Evolutionary conservation across 306 rosid species (phyloP), one percentile per base, ranked within the genome.

Genomic region (Casuarina glauca): DNA sequence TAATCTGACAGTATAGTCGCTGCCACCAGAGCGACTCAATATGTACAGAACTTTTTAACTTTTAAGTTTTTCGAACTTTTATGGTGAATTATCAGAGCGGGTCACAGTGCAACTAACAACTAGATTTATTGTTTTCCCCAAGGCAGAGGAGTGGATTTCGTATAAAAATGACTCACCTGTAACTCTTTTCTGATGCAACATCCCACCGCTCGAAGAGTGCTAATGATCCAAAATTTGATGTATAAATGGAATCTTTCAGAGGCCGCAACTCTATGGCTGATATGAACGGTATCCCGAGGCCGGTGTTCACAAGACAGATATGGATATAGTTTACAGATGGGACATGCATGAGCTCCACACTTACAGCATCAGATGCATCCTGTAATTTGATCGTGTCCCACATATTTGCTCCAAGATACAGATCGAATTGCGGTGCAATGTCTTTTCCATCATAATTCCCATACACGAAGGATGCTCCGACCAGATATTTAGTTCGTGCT

Each of bases 191-290:
- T 39, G 87, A 78, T 71, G 88, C 92, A 8, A 86, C 15, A 74
- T 86, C 64, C 49, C 12, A 39, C 26, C 90, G 68, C 3, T 0
- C 1, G 5, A 15, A 1, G 39, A 1, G 54, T 5, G 74, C 71
- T 19, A 87, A 48, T n/a, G 82, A 68, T 42, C 41, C 80, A 57
- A 64, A 51, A 3, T 32, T 0, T 1, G 84, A 84, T 17, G 2
- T 10, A 70, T 87, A 87, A 36, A 72, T 13, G 16, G 12, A 1
- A 49, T 83, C 75, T 2, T 51, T 36, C 82, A 89, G 61, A 63
- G 74, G 72, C 76, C 91, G 81, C 5, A 89, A 79, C 77, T 87
- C 89, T 69, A 89, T 53, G 17, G 86, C 79, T 9, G 93, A 87
- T 55, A 89, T 67, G 68, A 89, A 85, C 1, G 89, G 91, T 48